A percentile compares a stretch with the other conserved stretches of the same genome.
These are phyloP conservation scores for Apiotrichum sp. DNA, from an alignment of 1,284 basidiomycete species.

Conservation along the genomic window DNA sequence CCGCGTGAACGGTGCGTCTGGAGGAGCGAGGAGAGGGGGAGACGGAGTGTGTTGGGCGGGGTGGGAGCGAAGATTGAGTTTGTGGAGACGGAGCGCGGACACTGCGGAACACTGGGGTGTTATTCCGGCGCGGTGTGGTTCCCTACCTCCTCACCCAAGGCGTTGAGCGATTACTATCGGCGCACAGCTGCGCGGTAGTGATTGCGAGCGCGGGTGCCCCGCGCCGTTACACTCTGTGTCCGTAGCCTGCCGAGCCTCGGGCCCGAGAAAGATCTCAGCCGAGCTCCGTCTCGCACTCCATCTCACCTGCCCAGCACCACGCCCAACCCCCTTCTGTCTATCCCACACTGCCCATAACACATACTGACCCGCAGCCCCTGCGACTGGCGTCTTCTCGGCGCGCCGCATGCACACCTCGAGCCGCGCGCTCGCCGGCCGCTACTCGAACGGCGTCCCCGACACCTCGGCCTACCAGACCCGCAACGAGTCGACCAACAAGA, in stretches of 20 bases:
- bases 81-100: too few species aligned
- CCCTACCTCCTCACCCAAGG: too few species aligned
- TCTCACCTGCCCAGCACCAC: not conserved
- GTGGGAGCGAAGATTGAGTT: not conserved
- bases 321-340: not conserved
- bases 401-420: slow-evolving; percentile 54
- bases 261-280: too few species aligned
- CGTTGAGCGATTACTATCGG: too few species aligned
- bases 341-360: too few species aligned
- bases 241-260: too few species aligned
- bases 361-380: slow-evolving; percentile 30
- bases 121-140: too few species aligned
- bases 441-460: slow-evolving; percentile 70
- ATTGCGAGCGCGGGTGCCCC: too few species aligned
- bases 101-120: too few species aligned
- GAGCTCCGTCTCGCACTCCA: too few species aligned
- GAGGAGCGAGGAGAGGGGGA: not conserved
- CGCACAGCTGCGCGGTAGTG: too few species aligned
- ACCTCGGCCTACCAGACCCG: slow-evolving; percentile 75
- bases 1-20: slow-evolving; percentile 61
- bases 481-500: slow-evolving; percentile 65
- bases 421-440: slow-evolving; percentile 47
- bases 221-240: too few species aligned
- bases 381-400: slow-evolving; percentile 52
- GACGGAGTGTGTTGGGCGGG: not conserved